Conservation (phyloP, 805 yeast species). For the Yarrowia osloensis region DNA sequence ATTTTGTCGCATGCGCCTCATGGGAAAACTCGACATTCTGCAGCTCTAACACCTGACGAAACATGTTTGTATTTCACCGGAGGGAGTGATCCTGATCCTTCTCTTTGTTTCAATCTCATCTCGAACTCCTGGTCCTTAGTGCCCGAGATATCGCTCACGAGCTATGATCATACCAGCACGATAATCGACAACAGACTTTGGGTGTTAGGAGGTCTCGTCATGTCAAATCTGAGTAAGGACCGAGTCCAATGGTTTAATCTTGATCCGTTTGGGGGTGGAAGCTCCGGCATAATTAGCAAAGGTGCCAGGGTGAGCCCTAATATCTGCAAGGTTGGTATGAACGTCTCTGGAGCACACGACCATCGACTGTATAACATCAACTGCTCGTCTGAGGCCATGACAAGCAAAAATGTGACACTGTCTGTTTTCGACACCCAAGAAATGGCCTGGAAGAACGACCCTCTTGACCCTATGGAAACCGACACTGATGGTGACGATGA, state of each 20-base stretch:
- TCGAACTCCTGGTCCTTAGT: neutral
- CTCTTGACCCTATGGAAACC: neutral
- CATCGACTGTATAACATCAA: conserved; percentile 4
- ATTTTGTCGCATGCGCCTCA: neutral
- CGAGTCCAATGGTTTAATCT: neutral
- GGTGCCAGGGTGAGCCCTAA: neutral
- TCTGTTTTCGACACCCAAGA: neutral
- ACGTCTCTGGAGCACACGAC: neutral
- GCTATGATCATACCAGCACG: conserved; percentile 4
- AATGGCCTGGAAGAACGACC: conserved; percentile 17
- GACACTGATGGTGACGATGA: neutral
- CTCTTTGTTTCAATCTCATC: neutral
- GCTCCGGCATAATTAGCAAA: neutral
- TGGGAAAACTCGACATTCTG: neutral
- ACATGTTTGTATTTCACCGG: neutral
- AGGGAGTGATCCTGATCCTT: neutral
- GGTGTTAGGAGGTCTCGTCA: neutral
- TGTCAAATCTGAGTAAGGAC: conserved; percentile 3
- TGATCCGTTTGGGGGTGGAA: neutral
- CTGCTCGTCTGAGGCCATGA: conserved; percentile 11
- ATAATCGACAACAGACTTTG: neutral
- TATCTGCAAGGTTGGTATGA: conserved; percentile 11
- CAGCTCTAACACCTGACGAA: neutral
- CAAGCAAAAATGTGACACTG: conserved; percentile 12
- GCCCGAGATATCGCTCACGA: neutral